phyloP scores from a whole-genome alignment of 441 rosid species.

The Euphorbia corollata region DNA sequence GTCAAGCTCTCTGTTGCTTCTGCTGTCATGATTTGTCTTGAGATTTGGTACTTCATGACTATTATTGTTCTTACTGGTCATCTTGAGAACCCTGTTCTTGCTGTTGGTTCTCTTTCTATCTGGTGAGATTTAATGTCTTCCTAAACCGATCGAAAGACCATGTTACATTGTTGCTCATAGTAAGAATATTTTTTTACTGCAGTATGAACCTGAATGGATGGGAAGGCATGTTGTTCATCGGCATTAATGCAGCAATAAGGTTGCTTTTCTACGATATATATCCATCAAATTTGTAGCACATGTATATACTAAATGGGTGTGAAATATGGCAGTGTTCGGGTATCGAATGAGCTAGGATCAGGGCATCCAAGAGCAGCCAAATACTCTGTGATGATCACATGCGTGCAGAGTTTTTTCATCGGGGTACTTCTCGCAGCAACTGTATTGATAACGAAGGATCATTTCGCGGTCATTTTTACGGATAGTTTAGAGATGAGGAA shows the following conservation, averaged over 20 bases:
- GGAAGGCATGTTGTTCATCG: conserved; percentile 67
- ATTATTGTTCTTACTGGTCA: conserved; percentile 57
- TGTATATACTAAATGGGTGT: background rate
- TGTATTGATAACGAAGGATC: conserved; percentile 42
- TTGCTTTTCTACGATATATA: conserved; percentile 31
- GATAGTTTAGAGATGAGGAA: conserved; percentile 47
- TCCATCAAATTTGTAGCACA: too few species aligned
- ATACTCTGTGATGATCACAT: conserved; percentile 53
- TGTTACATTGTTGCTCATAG: too few species aligned
- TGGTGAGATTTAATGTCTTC: conserved; percentile 35
- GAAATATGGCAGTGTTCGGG: conserved; percentile 44
- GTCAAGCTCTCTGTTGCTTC: conserved; percentile 77
- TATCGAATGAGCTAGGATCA: conserved; percentile 83
- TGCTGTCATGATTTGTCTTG: conserved; percentile 83
- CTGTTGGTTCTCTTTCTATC: conserved; percentile 68
- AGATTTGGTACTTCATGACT: conserved; percentile 79
- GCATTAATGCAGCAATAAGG: conserved; percentile 75
- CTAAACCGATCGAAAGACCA: too few species aligned
- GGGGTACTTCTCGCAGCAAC: conserved; percentile 47
- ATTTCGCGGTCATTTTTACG: conserved; percentile 61
- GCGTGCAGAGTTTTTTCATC: conserved; percentile 45
- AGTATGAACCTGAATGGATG: conserved; percentile 69
- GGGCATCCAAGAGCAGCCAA: conserved; percentile 74
- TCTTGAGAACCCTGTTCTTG: conserved; percentile 55
- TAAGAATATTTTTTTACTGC: conserved; percentile 3